These are phyloP conservation scores for Scedosporium boydii DNA, from an alignment of 2,329 filamentous ascomycete species.

Conservation along the genomic window DNA sequence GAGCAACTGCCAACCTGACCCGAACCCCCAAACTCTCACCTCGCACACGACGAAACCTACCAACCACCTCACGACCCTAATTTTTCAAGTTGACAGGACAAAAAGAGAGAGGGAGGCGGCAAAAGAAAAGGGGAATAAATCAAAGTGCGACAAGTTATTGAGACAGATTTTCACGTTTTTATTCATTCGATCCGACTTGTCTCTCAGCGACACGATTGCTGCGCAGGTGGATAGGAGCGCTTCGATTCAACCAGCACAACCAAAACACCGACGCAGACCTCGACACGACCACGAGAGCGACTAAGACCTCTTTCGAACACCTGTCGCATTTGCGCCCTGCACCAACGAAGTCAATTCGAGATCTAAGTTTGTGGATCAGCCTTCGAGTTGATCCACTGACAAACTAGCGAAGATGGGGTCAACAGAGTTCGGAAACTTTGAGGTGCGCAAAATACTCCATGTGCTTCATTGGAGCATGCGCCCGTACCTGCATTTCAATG, in stretches of 20 bases:
- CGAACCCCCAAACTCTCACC: not conserved
- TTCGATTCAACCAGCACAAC: not conserved
- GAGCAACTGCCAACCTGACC: not conserved
- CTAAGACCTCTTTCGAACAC: not conserved
- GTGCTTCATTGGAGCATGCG: not conserved
- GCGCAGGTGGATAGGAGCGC: not conserved
- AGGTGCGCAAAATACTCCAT: constrained; percentile 27
- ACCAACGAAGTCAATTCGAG: not conserved
- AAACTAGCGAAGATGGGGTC: constrained; percentile 39
- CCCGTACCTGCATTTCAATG: constrained; percentile 11
- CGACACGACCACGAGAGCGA: not conserved
- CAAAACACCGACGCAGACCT: constrained; percentile 1
- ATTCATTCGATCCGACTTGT: not conserved
- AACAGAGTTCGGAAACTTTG: constrained; percentile 52
- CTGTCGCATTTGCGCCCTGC: not conserved
- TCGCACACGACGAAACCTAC: not conserved
- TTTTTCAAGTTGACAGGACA: constrained; percentile 8
- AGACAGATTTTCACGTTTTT: constrained; percentile 6
- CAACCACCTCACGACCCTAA: not conserved
- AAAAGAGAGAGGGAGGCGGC: constrained; percentile 10
- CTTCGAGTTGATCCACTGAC: not conserved
- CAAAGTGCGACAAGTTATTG: not conserved
- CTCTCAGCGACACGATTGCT: not conserved
- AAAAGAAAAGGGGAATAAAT: constrained; percentile 4
- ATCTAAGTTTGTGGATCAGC: not conserved